Evolutionary conservation across 768 basidiomycete species (phyloP), one percentile per base, ranked within the genome.

Genomic region (Symmetrospora coprosmae): DNA sequence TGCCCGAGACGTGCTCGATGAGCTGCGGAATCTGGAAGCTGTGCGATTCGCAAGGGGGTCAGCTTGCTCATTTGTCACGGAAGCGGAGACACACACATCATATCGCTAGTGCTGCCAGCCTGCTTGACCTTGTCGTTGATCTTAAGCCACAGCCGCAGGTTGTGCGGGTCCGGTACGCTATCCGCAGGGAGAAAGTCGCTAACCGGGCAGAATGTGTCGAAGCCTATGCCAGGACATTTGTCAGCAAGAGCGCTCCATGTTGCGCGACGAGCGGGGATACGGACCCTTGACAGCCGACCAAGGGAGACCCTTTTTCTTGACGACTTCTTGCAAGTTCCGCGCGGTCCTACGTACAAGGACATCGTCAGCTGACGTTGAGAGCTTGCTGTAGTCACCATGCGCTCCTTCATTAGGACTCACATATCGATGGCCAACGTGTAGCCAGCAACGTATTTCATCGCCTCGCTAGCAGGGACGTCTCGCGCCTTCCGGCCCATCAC

Each of bases 301-400:
- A 1, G 94, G 94, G n/a, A 97, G 78, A 9, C 94, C 88, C 49
- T 82, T 83, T 69, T 84, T 86, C 76, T 92, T 92, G 48, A 87
- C 87, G 47, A 81, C 82, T 56, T 94, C 86, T 72, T 99, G 94
- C 70, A 96, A 74, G 74, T 97, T 97, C 14, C 94, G 80, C 6
- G 85, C 94, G 1, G 94, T 62, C 58, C 51, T 58, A 27, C 17
- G 35, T 13, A 0, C 3, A 48, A 4, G 35, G 0, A 40, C 19
- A 35, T 30, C 11, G 56, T 25, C 13, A 30, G 37, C 31, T 11
- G 38, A 30, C n/a, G 21, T 2, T 11, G 1, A 1, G 6, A n/a
- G 8, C 8, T 8, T 23, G 35, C 23, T 14, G 65, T 30, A 41
- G 48, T 0, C 27, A 62, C 21, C 4, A 17, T 28, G n/a, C 33